Evolutionary conservation across 2,329 filamentous ascomycete genomes (phyloP), one percentile per base, ranked within the genome.

Genomic region (Sclerotinia minor): DNA sequence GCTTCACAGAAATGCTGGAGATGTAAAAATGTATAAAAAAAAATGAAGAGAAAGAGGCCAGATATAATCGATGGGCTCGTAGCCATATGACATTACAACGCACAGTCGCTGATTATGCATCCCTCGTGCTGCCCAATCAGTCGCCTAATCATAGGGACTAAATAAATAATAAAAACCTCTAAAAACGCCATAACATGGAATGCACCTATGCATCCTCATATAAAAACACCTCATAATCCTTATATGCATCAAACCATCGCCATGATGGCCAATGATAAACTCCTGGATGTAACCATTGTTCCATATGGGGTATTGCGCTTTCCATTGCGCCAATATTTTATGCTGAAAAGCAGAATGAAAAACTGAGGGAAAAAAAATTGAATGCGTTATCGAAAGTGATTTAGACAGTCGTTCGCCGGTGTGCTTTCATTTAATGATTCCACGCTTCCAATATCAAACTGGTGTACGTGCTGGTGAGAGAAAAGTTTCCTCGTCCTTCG

Each of bases 261-360:
- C 58, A 50, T 50, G 49, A 38, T 26, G 13, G 41, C 29, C 45
- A 61, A 38, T 50, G 44, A 61, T 50, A 61, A 61, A 61, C 58
- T 61, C 58, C 58, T 61, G 29, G 35, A 49, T 35, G 13, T 49
- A 49, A 35, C 58, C 58, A 17, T 50, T 49, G 38, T 61, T 49
- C 58, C 45, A 49, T n/a, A 38, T 61, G 32, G 58, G 58, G 44
- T 61, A 61, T 61, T 49, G 44, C 44, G 58, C 58, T 61, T 61
- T 24, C 45, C 58, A 49, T 38, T 61, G 44, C 58, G 58, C 58
- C 58, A 61, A 49, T 49, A n/a, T 38, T 61, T 35, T 19, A 55
- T 55, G 53, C 32, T 24, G n/a, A 50, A 60, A 61, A 38, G 44
- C 53, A 38, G 21, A 55, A 38, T n/a, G 53, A 55, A 26, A 49